Base-by-base conservation (phyloP, 805 yeast species). In the Candida incommunis region DNA sequence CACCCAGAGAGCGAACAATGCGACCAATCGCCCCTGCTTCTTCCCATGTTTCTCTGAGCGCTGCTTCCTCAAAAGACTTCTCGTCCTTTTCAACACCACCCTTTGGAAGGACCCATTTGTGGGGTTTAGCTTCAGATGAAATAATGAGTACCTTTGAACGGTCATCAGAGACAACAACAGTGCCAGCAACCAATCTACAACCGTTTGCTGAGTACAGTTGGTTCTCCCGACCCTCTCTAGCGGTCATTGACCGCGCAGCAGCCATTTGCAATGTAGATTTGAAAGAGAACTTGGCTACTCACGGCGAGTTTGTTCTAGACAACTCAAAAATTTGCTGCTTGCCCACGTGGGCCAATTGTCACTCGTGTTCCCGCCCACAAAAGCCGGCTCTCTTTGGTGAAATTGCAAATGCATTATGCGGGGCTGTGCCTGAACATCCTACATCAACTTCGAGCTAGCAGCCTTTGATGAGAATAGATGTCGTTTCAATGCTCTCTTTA, bases 11-110 rank as follows among this genome's bases (percentile, higher is more conserved):
- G 35, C 57, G 53, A 3, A 67, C 54, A 3, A 87, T 69, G 16
- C 59, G 64, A 4, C 96, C 95, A 27, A 72, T 73, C 22, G 83
- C 83, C 0, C 98, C 98, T 0, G 95, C 92, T 64, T 92, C 98
- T 61, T 92, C 98, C 98, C 98, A 92, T 0, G 95, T 84, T 59
- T 92, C 98, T 48, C 98, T 69, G 16, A 72, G 66, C 0, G 96
- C 96, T 3, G 83, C 55, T 45, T 62, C 59, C 48, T 62, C 58
- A 3, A 62, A 50, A 21, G 61, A 85, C 11, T 54, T 46, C 48
- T 68, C 98, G 61, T 92, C 98, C 23, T 59, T 59, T 62, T 92
- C 98, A 34, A 88, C 78, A 1, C 98, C 98, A 26, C 98, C 98
- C 60, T 92, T 92, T 3, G 98, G 98, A 3, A 92, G 62, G 4